Base-by-base conservation (phyloP, 1,284 basidiomycete genomes). In the Heterobasidion parviporum region DNA sequence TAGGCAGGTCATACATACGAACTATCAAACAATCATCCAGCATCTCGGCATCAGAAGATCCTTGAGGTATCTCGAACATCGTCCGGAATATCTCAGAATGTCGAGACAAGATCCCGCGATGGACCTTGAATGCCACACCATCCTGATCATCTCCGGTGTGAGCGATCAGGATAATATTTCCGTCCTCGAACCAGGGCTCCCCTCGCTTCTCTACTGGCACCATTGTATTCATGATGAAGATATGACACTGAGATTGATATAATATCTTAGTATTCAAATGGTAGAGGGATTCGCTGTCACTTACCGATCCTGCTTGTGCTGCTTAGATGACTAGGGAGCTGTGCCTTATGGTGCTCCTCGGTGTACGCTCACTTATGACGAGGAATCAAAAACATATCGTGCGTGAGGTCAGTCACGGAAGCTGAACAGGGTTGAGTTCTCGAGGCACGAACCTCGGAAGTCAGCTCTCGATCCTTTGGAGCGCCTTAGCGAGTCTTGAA, bases 81-180 rank as follows among this genome's bases (percentile, higher is more conserved):
- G 77, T 73, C 54, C 74, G 71, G 62, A 85, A 83, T 46, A 84
- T 68, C 61, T 82, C 80, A 15, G 82, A 84, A 62, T 83, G 80
- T 43, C 81, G 70, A 1, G 76, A 74, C 59, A 85, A 72, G 48
- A 84, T 73, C 36, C 81, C 79, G 33, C 79, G 75, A 63, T 84
- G 81, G 6, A 84, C 71, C 46, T 75, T 78, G 70, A 81, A 83
- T 3, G 74, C 76, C 50, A 74, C 73, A 6, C 68, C 14, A 43
- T 20, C 10, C 8, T 52, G 66, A 8, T 66, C 61, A 54, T 74
- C 72, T 34, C 70, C 58, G 9, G 56, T n/a, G 8, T 63, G 57
- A 16, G 74, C 71, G 45, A 77, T 63, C 4, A 83, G 70, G 33
- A 82, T 66, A 47, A 82, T 73, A 62, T 82, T 83, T 33, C 80